These are phyloP conservation scores for Lentinula detonsa DNA, from an alignment of 768 basidiomycete genomes.

Conservation along the genomic window DNA sequence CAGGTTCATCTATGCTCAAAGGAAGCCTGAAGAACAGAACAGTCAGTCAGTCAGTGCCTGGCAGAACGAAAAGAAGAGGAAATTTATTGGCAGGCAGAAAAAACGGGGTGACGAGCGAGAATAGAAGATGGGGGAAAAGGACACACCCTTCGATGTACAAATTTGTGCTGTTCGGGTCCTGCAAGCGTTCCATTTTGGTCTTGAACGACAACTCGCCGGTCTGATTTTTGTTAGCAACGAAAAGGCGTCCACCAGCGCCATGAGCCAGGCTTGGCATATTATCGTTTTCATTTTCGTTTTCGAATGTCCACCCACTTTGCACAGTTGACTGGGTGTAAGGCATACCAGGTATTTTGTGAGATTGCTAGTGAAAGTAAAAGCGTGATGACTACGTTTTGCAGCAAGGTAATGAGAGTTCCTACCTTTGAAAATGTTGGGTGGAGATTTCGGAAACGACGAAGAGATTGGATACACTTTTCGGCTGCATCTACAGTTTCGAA, in stretches of 20 bases:
- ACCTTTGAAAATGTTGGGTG: slow-evolving; percentile 90
- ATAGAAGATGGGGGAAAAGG: not conserved
- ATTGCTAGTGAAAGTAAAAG: slow-evolving; percentile 30
- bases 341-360: slow-evolving; percentile 83
- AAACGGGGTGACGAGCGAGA: not conserved
- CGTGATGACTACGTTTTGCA: not conserved
- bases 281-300: not conserved
- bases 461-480: slow-evolving; percentile 64
- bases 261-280: not conserved
- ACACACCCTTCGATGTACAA: slow-evolving; percentile 73
- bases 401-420: slow-evolving; percentile 9
- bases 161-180: slow-evolving; percentile 65
- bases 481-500: slow-evolving; percentile 65
- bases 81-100: not conserved
- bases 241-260: not conserved
- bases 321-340: slow-evolving; percentile 39
- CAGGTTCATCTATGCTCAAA: slow-evolving; percentile 16
- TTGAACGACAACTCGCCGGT: slow-evolving; percentile 46
- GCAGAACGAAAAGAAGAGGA: not conserved
- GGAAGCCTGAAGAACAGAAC: slow-evolving; percentile 10
- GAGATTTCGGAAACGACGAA: slow-evolving; percentile 68
- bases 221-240: not conserved
- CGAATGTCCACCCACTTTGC: slow-evolving; percentile 8
- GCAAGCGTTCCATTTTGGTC: slow-evolving; percentile 70
- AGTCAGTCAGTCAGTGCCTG: not conserved